Evolutionary conservation across 768 basidiomycete species (phyloP).

Genomic region (Tulasnella sp.): DNA sequence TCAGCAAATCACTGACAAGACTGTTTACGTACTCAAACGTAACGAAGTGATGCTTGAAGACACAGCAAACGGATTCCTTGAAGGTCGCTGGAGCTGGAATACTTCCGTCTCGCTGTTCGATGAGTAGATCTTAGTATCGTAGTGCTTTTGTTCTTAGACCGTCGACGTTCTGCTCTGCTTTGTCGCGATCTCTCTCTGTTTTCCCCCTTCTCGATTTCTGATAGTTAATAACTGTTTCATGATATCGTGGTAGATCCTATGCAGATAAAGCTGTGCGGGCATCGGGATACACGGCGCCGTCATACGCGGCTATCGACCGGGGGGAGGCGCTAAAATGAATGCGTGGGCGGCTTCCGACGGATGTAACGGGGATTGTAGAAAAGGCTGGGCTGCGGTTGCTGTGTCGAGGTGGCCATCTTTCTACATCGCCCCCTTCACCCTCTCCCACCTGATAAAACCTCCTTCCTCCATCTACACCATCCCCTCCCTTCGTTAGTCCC

Average conservation of each 20-base stretch:
- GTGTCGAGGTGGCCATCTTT: slow-evolving; percentile 8
- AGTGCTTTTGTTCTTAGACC: slow-evolving; percentile 14
- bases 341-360: not conserved
- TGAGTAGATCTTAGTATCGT: not conserved
- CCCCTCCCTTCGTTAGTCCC: slow-evolving; percentile 16
- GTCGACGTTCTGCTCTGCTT: not conserved
- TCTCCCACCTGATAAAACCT: slow-evolving; percentile 12
- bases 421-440: slow-evolving; percentile 25
- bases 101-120: slow-evolving; percentile 10
- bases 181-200: not conserved
- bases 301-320: not conserved
- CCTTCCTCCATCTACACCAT: not conserved
- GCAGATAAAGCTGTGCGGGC: slow-evolving; percentile 6
- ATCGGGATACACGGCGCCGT: not conserved
- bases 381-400: slow-evolving; percentile 27
- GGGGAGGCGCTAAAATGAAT: slow-evolving; percentile 13
- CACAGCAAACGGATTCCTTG: slow-evolving; percentile 83
- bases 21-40: slow-evolving; percentile 95
- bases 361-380: slow-evolving; percentile 8
- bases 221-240: not conserved
- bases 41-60: slow-evolving; percentile 95
- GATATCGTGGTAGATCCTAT: not conserved
- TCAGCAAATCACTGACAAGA: slow-evolving; percentile 94
- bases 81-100: slow-evolving; percentile 85
- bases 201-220: not conserved